Evolutionary conservation across 352 stramenopile genomes (phyloP).

Genomic region (Phytophthora pinifolia): DNA sequence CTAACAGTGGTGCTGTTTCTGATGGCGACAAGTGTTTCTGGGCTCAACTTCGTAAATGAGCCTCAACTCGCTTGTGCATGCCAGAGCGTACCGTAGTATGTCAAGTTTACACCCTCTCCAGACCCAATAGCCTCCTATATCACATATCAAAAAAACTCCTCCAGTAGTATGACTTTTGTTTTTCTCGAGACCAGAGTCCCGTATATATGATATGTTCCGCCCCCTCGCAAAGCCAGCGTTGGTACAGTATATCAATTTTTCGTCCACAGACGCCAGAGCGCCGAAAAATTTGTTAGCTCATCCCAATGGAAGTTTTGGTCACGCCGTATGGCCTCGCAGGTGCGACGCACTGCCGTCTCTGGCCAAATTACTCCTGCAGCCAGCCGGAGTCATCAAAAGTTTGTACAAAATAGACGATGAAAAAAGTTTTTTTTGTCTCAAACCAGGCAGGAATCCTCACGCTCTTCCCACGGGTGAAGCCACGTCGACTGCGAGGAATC

Average conservation of each 20-base stretch:
- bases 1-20: slow-evolving; percentile 3
- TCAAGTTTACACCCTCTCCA: no score
- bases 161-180: neutral
- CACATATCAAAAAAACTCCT: no score
- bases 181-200: neutral
- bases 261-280: slow-evolving; percentile 17
- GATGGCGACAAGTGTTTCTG: neutral
- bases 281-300: slow-evolving; percentile 30
- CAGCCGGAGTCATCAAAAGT: neutral
- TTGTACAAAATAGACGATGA: slow-evolving; percentile 14
- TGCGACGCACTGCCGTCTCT: no score
- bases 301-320: no score
- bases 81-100: no score
- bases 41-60: slow-evolving; percentile 27
- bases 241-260: slow-evolving; percentile 18
- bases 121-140: no score
- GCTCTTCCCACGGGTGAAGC: no score
- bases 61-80: slow-evolving; percentile 2
- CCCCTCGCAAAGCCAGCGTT: no score
- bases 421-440: slow-evolving; percentile 25
- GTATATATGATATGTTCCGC: no score
- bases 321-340: no score
- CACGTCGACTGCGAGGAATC: slow-evolving; percentile 14
- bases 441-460: slow-evolving; percentile 5
- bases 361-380: no score